Percentiles rank a stretch among this genome's conserved stretches.
Evolutionary conservation across 352 stramenopile species (phyloP).

Genomic region (Phytophthora crassamura): DNA sequence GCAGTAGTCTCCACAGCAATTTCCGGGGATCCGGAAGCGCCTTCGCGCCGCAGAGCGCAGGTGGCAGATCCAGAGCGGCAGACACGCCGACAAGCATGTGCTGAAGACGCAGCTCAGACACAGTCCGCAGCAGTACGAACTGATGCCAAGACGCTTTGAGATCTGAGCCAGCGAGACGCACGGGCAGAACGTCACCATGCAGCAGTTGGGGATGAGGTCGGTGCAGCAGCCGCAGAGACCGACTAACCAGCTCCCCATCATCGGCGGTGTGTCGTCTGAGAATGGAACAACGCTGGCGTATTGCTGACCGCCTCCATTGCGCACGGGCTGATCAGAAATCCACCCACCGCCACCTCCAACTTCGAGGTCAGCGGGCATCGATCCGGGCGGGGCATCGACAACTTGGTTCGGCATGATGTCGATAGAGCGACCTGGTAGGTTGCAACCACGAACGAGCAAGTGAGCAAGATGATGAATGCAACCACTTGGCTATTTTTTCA

Average conservation of each 20-base stretch:
- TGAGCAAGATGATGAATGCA: slow-evolving; percentile 20
- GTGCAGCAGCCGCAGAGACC: slow-evolving; percentile 36
- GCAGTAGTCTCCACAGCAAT: slow-evolving; percentile 38
- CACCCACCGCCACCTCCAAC: slow-evolving; percentile 8
- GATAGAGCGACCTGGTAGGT: background rate
- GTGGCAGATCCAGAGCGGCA: slow-evolving; percentile 42
- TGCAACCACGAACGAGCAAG: background rate
- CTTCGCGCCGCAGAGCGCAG: slow-evolving; percentile 44
- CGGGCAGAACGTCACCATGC: slow-evolving; percentile 46
- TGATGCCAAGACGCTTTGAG: slow-evolving; percentile 35
- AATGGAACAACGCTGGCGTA: slow-evolving; percentile 32
- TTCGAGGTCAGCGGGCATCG: slow-evolving; percentile 26
- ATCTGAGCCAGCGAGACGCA: slow-evolving; percentile 49
- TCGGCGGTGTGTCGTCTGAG: slow-evolving; percentile 23
- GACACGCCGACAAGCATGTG: slow-evolving; percentile 18
- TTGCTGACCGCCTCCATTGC: slow-evolving; percentile 20
- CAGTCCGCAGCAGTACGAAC: slow-evolving; percentile 29
- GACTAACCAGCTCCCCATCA: slow-evolving; percentile 35
- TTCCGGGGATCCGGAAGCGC: slow-evolving; percentile 55
- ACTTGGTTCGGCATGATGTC: slow-evolving; percentile 27
- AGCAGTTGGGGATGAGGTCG: slow-evolving; percentile 46
- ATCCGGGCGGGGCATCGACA: slow-evolving; percentile 21
- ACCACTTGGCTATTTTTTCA: slow-evolving; percentile 16
- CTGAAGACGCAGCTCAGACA: slow-evolving; percentile 22
- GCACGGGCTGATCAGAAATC: slow-evolving; percentile 13